A percentile compares a stretch with the other conserved stretches of the same genome.
phyloP scores from a whole-genome alignment of 2,329 filamentous ascomycete genomes.

The Gyromitra esculenta region DNA sequence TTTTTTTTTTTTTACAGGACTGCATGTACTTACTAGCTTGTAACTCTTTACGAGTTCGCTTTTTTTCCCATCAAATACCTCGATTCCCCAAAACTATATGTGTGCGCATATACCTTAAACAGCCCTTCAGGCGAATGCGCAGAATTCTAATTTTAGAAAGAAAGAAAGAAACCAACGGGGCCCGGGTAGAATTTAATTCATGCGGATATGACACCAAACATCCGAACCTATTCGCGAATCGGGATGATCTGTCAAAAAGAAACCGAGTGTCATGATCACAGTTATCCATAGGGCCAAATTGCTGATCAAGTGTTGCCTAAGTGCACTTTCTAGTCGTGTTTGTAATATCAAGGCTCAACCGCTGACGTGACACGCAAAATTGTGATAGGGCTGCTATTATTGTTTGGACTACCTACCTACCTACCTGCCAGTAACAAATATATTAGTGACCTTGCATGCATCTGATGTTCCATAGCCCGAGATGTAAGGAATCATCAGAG shows the following conservation, averaged over 20 bases:
- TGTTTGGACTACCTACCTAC: too few relatives aligned
- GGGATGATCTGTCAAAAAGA: background rate
- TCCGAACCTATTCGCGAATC: background rate
- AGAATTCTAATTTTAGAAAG: background rate
- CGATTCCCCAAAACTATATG: background rate
- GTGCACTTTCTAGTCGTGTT: background rate
- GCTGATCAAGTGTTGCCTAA: background rate
- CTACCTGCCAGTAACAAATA: too few relatives aligned
- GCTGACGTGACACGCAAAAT: too few relatives aligned
- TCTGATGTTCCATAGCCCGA: too few relatives aligned
- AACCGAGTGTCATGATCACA: background rate
- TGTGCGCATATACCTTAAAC: too few relatives aligned
- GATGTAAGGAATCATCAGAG: too few relatives aligned
- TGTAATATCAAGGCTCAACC: background rate
- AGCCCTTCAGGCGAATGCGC: background rate
- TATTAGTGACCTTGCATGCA: too few relatives aligned
- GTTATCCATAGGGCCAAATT: too few relatives aligned
- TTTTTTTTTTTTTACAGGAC: conserved; percentile 12
- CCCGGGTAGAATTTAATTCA: background rate
- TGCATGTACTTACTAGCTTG: background rate
- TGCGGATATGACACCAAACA: background rate
- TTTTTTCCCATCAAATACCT: too few relatives aligned
- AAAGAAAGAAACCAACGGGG: background rate
- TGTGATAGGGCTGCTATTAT: too few relatives aligned
- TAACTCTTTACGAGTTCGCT: background rate